Conservation (phyloP, 2,329 filamentous ascomycete species). For the Fusarium sp. region DNA sequence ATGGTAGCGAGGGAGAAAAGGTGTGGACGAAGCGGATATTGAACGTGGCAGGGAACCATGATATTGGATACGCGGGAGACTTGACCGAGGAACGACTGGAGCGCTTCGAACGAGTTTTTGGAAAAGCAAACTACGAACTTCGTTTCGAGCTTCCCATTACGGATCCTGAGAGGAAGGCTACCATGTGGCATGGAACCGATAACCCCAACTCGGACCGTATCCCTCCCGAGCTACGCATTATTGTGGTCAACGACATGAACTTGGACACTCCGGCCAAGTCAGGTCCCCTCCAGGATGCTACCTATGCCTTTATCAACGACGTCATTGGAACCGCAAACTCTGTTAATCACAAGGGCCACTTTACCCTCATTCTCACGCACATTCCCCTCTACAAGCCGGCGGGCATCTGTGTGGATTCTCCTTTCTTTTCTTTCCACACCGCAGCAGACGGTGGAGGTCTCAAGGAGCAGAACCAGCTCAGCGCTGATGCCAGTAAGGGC, state of each 20-base stretch:
- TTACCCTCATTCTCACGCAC: slow-evolving; percentile 90
- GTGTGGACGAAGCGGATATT: slow-evolving; percentile 83
- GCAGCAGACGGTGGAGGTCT: slow-evolving; percentile 76
- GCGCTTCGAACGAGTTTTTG: slow-evolving; percentile 87
- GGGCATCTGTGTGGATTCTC: slow-evolving; percentile 86
- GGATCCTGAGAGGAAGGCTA: slow-evolving; percentile 53
- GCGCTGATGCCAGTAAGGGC: slow-evolving; percentile 75
- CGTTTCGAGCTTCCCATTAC: slow-evolving; percentile 72
- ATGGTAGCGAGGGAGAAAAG: slow-evolving; percentile 56
- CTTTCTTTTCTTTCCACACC: slow-evolving; percentile 83
- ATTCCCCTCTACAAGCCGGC: slow-evolving; percentile 87
- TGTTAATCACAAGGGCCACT: slow-evolving; percentile 72
- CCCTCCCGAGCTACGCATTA: slow-evolving; percentile 78
- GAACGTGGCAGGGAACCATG: slow-evolving; percentile 94
- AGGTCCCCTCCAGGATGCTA: slow-evolving; percentile 75
- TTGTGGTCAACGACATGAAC: slow-evolving; percentile 93
- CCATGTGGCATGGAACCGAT: slow-evolving; percentile 54
- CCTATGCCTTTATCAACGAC: slow-evolving; percentile 81
- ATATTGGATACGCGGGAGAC: slow-evolving; percentile 96
- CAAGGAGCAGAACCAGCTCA: slow-evolving; percentile 92
- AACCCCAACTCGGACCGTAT: slow-evolving; percentile 62
- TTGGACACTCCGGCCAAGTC: slow-evolving; percentile 85
- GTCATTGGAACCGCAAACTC: slow-evolving; percentile 72
- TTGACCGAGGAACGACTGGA: slow-evolving; percentile 79
- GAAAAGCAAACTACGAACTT: slow-evolving; percentile 90